Conservation (phyloP, 2,329 filamentous ascomycete species). For the Diaporthe nobilis region DNA sequence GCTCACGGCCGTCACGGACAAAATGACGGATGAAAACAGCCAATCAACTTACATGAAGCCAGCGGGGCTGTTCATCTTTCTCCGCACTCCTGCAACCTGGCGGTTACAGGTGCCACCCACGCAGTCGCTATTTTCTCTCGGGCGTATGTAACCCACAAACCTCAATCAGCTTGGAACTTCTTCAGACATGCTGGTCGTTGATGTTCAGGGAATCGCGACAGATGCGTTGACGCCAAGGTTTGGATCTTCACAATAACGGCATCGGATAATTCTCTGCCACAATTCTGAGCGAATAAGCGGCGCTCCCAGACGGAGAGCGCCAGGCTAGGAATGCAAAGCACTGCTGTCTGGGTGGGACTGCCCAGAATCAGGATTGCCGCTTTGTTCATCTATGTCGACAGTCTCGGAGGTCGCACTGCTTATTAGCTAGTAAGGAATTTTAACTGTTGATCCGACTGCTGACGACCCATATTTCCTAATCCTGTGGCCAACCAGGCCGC, state of each 20-base stretch:
- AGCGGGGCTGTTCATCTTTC: neutral
- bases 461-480: neutral
- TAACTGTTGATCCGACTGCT: neutral
- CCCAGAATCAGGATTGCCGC: slow-evolving; percentile 17
- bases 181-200: neutral
- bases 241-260: neutral
- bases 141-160: no score
- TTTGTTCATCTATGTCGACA: neutral
- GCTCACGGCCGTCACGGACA: neutral
- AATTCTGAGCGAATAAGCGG: no score
- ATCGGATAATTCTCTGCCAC: no score
- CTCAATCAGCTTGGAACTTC: neutral
- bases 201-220: neutral
- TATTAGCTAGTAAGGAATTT: neutral
- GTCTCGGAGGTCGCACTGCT: slow-evolving; percentile 1
- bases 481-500: slow-evolving; percentile 4
- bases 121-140: neutral
- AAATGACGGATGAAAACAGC: neutral
- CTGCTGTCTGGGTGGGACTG: neutral
- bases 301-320: no score
- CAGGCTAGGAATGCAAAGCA: neutral
- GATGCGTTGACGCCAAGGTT: neutral
- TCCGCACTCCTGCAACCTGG: neutral
- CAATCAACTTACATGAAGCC: slow-evolving; percentile 33
- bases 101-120: neutral